phyloP scores from a whole-genome alignment of 2,329 filamentous ascomycete species.

The Phialophora expanda region DNA sequence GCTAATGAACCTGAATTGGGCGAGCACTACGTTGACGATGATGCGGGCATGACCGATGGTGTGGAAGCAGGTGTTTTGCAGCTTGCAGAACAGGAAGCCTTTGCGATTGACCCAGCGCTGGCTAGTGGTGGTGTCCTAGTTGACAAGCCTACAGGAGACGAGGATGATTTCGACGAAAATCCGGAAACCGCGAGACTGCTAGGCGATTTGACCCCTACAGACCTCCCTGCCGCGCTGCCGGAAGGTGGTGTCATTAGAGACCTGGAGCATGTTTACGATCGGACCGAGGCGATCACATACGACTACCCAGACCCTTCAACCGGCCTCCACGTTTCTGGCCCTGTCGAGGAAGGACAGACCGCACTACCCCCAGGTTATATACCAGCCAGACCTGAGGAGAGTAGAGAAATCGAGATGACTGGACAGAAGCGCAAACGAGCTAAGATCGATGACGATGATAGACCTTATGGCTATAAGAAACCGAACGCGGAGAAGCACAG shows the following conservation, averaged over 20 bases:
- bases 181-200: conserved; percentile 32
- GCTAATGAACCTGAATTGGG: conserved; percentile 53
- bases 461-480: conserved; percentile 31
- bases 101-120: conserved; percentile 54
- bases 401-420: conserved; percentile 36
- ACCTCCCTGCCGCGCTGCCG: conserved; percentile 37
- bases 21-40: conserved; percentile 53
- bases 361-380: conserved; percentile 22
- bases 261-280: conserved; percentile 42
- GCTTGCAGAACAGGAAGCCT: conserved; percentile 41
- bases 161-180: conserved; percentile 39
- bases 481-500: conserved; percentile 23
- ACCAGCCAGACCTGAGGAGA: conserved; percentile 25
- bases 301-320: conserved; percentile 43
- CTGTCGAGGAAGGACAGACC: conserved; percentile 30
- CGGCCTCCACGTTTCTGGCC: conserved; percentile 15
- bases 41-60: conserved; percentile 33
- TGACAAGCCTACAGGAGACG: conserved; percentile 29
- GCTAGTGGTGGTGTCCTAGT: not conserved
- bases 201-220: conserved; percentile 16
- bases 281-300: conserved; percentile 45
- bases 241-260: conserved; percentile 42
- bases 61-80: conserved; percentile 32
- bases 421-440: conserved; percentile 40
- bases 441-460: conserved; percentile 38